These are phyloP conservation scores for Pseudogymnoascus sp. DNA, from an alignment of 2,329 filamentous ascomycete species.

Conservation along the genomic window DNA sequence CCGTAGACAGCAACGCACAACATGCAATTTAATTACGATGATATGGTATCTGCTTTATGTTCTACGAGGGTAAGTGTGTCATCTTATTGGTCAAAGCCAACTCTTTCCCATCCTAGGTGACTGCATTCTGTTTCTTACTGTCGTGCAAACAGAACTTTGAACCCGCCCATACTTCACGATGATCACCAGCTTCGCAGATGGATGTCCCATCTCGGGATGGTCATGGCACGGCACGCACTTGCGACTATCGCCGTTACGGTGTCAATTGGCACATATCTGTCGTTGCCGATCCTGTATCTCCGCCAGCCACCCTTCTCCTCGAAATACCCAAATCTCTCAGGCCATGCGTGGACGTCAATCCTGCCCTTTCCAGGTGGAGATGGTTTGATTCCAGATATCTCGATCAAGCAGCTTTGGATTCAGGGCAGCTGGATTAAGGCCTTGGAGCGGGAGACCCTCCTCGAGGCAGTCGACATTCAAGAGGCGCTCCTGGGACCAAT, in stretches of 20 bases:
- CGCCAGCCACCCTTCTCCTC: not conserved
- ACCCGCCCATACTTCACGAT: not conserved
- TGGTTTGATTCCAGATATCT: slow-evolving; percentile 36
- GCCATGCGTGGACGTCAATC: slow-evolving; percentile 47
- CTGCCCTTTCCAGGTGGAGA: slow-evolving; percentile 33
- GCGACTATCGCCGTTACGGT: not conserved
- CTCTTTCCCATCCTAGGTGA: not conserved
- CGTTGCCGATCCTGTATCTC: not conserved
- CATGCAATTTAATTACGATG: not conserved
- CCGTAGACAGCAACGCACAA: not conserved
- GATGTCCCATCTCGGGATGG: not conserved
- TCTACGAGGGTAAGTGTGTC: not conserved
- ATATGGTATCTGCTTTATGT: not conserved
- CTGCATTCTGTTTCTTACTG: not conserved
- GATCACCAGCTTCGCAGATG: not conserved
- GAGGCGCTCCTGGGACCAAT: slow-evolving; percentile 35
- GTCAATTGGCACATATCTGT: not conserved
- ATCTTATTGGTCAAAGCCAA: not conserved
- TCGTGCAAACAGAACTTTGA: not conserved
- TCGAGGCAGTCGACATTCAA: slow-evolving; percentile 41
- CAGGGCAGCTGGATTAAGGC: slow-evolving; percentile 48
- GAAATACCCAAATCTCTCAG: slow-evolving; percentile 30
- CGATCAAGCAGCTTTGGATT: slow-evolving; percentile 47
- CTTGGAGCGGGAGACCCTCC: slow-evolving; percentile 40
- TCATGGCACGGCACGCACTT: not conserved